Evolutionary conservation across 352 stramenopile genomes (phyloP).

Genomic region (Phytophthora litchii): DNA sequence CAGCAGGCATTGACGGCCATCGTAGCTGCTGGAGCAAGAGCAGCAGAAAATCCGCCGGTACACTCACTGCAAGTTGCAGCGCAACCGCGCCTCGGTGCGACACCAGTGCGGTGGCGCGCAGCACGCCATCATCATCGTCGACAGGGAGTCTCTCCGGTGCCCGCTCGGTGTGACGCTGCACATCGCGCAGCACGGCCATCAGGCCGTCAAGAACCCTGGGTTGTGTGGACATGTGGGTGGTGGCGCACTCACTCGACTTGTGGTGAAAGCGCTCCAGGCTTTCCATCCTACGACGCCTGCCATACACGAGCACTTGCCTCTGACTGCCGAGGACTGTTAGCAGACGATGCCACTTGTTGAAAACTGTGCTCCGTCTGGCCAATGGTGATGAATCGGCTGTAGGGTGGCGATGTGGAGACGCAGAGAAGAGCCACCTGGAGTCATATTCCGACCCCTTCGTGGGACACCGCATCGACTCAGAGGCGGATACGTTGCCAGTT

Average conservation of each 20-base stretch:
- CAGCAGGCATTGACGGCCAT: no score
- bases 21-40: background rate
- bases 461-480: slow-evolving; percentile 3
- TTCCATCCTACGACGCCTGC: no score
- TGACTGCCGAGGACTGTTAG: no score
- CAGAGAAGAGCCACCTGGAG: slow-evolving; percentile 11
- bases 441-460: slow-evolving; percentile 12
- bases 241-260: background rate
- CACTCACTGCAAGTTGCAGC: no score
- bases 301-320: no score
- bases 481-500: slow-evolving; percentile 4
- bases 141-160: background rate
- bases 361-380: background rate
- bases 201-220: slow-evolving; percentile 13
- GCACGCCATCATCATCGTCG: background rate
- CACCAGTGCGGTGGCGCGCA: background rate
- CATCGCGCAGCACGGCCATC: slow-evolving; percentile 23
- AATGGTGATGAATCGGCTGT: slow-evolving; percentile 19
- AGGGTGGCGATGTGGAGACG: background rate
- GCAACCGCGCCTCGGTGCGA: slow-evolving; percentile 1
- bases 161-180: slow-evolving; percentile 10
- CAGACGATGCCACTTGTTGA: no score
- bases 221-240: background rate
- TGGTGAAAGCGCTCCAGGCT: no score
- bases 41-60: slow-evolving; percentile 8